Percentiles rank a stretch among this genome's conserved stretches.
phyloP scores from a whole-genome alignment of 257 asterid species.

The Cynanchum wilfordii region DNA sequence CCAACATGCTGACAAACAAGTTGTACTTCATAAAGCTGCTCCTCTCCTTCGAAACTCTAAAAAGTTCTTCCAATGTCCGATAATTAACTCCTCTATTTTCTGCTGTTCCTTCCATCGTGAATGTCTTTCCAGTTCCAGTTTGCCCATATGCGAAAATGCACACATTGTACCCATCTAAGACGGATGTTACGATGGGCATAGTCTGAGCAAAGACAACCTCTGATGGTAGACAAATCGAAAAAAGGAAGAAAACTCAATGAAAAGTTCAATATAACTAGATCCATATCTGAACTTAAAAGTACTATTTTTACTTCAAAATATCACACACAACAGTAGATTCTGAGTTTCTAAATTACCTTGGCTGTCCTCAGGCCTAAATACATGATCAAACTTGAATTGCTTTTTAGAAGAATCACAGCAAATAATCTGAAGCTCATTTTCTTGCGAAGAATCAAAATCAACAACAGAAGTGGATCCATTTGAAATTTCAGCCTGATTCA shows the following conservation, averaged over 20 bases:
- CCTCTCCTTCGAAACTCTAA: slow-evolving; percentile 60
- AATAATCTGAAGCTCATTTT: slow-evolving; percentile 70
- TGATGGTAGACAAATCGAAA: slow-evolving; percentile 31
- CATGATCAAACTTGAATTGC: slow-evolving; percentile 79
- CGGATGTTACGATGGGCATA: slow-evolving; percentile 82
- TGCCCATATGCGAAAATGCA: slow-evolving; percentile 98
- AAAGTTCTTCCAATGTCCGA: slow-evolving; percentile 77
- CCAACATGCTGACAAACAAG: slow-evolving; percentile 89
- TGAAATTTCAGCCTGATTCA: slow-evolving; percentile 64
- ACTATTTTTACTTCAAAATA: neutral
- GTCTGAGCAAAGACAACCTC: slow-evolving; percentile 74
- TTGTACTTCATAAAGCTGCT: slow-evolving; percentile 62
- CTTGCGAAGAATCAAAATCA: slow-evolving; percentile 69
- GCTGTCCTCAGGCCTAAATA: slow-evolving; percentile 69
- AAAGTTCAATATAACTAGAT: neutral
- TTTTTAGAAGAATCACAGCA: slow-evolving; percentile 72
- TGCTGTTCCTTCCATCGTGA: slow-evolving; percentile 93
- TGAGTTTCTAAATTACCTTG: slow-evolving; percentile 49
- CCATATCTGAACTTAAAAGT: neutral
- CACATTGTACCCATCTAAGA: slow-evolving; percentile 88
- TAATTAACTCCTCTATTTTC: slow-evolving; percentile 90
- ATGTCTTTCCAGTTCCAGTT: slow-evolving; percentile 78
- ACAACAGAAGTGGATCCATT: slow-evolving; percentile 60
- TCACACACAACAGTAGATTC: neutral
- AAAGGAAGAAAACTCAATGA: slow-evolving; percentile 8